Evolutionary conservation across 2,329 filamentous ascomycete genomes (phyloP), one percentile per base, ranked within the genome.

Genomic region (Myriosclerotinia duriaeana): DNA sequence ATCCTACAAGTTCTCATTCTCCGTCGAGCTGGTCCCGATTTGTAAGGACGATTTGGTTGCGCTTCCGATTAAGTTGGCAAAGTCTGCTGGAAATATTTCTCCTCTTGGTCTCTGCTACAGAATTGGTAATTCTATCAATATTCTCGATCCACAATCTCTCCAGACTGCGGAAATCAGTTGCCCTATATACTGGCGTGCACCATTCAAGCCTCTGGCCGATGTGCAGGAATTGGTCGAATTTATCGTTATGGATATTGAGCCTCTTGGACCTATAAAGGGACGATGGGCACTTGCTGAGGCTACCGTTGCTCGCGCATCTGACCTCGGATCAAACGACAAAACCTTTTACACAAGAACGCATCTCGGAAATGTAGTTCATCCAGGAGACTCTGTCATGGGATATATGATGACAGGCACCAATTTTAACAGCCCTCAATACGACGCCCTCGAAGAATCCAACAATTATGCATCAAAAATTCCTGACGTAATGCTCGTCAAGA

Each of bases 11-110:
- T 97, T 97, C 80, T 89, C 91, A 55, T 98, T 88, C 79, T 96
- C 93, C 0, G 87, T 90, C 64, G 92, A 97, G 76, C 79, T 99
- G 59, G 89, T 98, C 36, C 95, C 95, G 1, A 93, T 99, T 60
- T 98, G 95, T 83, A 97, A 97, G 79, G 95, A 99, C 74, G 95
- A 99, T 76, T 82, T 99, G 38, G 92, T 99, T n/a, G 93, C 92
- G 1, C 81, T 99, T 46, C 95, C 95, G 0, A 88, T 97, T 70
- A 93, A 92, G 72, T 82, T 98, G 67, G 95, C 95, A 17, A 95
- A 93, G 78, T 87, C 89, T 66, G 82, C 90, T 62, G 93, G 95
- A 70, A 97, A 97, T 78, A 96, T 98, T 73, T 85, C 88, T 1
- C 95, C 95, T 3, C 82, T 99, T 48, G 87, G 89, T 1, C 82